Conservation (phyloP, 2,329 filamentous ascomycete species). For the Fragosphaeria purpurea region DNA sequence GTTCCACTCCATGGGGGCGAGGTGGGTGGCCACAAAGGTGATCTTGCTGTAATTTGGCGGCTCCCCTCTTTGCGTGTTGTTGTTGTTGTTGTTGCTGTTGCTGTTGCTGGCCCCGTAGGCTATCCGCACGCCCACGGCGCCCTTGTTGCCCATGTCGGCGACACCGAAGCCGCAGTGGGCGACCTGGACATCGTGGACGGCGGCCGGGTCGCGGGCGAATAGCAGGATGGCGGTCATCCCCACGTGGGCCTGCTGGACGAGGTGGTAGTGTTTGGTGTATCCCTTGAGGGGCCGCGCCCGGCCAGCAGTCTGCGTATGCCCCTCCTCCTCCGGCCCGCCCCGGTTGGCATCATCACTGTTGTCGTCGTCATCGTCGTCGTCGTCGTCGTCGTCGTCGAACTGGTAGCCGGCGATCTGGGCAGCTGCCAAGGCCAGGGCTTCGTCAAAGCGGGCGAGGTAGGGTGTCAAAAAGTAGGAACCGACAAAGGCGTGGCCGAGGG, state of each 20-base stretch:
- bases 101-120: constrained; percentile 40
- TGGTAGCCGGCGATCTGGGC: constrained; percentile 22
- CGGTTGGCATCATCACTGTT: not conserved
- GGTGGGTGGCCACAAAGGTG: constrained; percentile 80
- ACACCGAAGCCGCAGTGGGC: constrained; percentile 77
- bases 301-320: not conserved
- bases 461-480: constrained; percentile 68
- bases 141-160: constrained; percentile 90
- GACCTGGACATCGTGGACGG: constrained; percentile 58
- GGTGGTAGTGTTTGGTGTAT: constrained; percentile 45
- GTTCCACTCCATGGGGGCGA: constrained; percentile 79
- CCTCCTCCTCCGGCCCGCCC: not conserved
- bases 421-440: constrained; percentile 62
- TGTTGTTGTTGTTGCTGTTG: constrained; percentile 16
- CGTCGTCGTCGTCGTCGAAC: not conserved
- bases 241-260: constrained; percentile 61
- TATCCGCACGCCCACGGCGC: constrained; percentile 71
- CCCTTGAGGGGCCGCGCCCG: not conserved
- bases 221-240: constrained; percentile 88
- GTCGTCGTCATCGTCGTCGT: constrained; percentile 1
- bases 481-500: constrained; percentile 74
- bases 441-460: constrained; percentile 63
- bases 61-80: constrained; percentile 16
- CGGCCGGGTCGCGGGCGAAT: constrained; percentile 57
- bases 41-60: constrained; percentile 42